These are phyloP conservation scores for Fusarium lateritium DNA, from an alignment of 2,329 filamentous ascomycete species.

Conservation along the genomic window DNA sequence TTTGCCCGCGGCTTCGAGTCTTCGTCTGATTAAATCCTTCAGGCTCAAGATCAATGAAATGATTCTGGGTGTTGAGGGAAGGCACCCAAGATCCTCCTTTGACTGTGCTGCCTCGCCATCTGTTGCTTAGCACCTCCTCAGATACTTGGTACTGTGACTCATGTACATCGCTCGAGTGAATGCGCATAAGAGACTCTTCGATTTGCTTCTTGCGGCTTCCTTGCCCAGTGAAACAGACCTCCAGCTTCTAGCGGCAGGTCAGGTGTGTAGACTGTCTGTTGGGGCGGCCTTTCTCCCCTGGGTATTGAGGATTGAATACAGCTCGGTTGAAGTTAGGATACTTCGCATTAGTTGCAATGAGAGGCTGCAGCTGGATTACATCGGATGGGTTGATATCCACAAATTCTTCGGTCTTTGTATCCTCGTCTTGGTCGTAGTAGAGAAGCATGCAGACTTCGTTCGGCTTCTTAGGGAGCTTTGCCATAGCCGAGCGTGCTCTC, in stretches of 20 bases:
- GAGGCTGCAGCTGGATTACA: constrained; percentile 58
- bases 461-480: constrained; percentile 55
- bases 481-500: constrained; percentile 54
- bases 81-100: constrained; percentile 54
- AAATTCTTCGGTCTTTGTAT: constrained; percentile 48
- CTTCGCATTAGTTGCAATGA: constrained; percentile 69
- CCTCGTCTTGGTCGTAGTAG: constrained; percentile 56
- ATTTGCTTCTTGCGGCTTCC: constrained; percentile 44
- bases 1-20: constrained; percentile 53
- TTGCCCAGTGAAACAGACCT: constrained; percentile 46
- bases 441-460: constrained; percentile 62
- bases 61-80: not conserved
- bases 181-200: constrained; percentile 57
- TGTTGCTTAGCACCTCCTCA: constrained; percentile 53
- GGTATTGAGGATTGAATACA: constrained; percentile 24
- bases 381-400: constrained; percentile 59
- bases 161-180: constrained; percentile 51
- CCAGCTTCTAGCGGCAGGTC: constrained; percentile 67
- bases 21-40: constrained; percentile 2
- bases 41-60: constrained; percentile 47
- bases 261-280: constrained; percentile 56
- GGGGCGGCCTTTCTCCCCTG: constrained; percentile 27
- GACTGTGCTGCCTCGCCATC: constrained; percentile 50
- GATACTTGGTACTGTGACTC: constrained; percentile 49
- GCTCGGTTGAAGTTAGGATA: constrained; percentile 59